phyloP scores from a whole-genome alignment of 2,329 filamentous ascomycete genomes.

The Aquanectria penicillioides region DNA sequence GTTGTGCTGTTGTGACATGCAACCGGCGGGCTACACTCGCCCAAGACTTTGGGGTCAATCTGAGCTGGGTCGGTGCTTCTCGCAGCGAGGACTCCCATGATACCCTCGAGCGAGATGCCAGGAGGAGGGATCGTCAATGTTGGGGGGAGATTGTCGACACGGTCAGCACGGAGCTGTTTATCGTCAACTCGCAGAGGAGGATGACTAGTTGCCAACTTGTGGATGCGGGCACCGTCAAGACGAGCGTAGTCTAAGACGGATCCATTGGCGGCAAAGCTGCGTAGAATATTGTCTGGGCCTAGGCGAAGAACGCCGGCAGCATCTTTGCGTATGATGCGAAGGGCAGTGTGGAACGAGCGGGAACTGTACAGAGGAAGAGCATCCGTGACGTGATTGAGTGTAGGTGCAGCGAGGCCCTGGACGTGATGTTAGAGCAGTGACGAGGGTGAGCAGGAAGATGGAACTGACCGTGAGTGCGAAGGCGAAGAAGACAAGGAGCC shows the following conservation, averaged over 20 bases:
- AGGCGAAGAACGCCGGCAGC: no score
- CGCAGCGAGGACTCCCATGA: no score
- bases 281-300: no score
- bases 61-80: conserved; percentile 8
- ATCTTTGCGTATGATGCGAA: conserved; percentile 10
- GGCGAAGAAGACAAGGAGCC: background rate
- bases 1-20: conserved; percentile 23
- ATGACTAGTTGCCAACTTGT: no score
- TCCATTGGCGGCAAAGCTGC: no score
- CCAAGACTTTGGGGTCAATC: conserved; percentile 9
- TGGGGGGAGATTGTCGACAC: no score
- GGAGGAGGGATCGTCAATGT: no score
- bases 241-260: no score
- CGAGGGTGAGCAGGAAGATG: background rate
- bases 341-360: background rate
- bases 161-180: no score
- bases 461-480: background rate
- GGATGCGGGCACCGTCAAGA: no score
- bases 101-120: no score
- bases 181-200: no score
- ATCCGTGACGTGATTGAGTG: background rate
- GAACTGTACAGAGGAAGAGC: background rate
- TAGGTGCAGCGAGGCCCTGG: background rate
- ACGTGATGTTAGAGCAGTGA: background rate
- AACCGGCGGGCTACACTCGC: conserved; percentile 21